phyloP scores from a whole-genome alignment of 768 basidiomycete genomes.

The Ramaria sp. region DNA sequence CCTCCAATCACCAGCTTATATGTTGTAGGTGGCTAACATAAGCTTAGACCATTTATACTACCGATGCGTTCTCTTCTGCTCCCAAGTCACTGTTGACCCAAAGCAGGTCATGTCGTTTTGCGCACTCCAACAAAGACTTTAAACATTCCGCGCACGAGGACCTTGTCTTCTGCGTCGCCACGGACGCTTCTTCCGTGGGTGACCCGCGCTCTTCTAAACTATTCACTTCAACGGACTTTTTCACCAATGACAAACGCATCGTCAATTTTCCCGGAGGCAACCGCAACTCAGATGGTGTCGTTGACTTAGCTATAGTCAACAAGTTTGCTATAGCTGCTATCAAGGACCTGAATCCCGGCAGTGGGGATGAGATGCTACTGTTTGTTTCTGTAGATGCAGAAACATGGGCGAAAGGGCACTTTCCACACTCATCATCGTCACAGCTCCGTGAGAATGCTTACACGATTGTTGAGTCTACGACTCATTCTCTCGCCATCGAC shows the following conservation, averaged over 20 bases:
- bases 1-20: constrained; percentile 5
- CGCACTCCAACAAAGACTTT: constrained; percentile 77
- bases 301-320: constrained; percentile 86
- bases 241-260: constrained; percentile 45
- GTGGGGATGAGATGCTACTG: constrained; percentile 63
- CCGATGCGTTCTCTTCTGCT: constrained; percentile 60
- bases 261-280: constrained; percentile 79
- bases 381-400: constrained; percentile 81
- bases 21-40: background rate
- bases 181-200: constrained; percentile 43
- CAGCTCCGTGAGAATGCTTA: constrained; percentile 85
- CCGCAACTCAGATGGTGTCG: constrained; percentile 78
- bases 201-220: constrained; percentile 55
- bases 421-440: constrained; percentile 81
- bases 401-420: constrained; percentile 80
- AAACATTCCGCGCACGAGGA: constrained; percentile 62
- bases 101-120: constrained; percentile 77
- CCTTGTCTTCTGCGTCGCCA: constrained; percentile 85
- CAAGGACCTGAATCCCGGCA: constrained; percentile 48
- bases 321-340: constrained; percentile 90
- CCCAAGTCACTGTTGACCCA: constrained; percentile 53
- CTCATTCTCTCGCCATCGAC: constrained; percentile 90
- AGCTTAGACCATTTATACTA: constrained; percentile 78
- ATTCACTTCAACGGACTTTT: constrained; percentile 81
- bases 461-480: constrained; percentile 89